Percentiles rank a stretch among this genome's conserved stretches.
These are phyloP conservation scores for Alternaria solani DNA, from an alignment of 2,329 filamentous ascomycete genomes.

Conservation along the genomic window DNA sequence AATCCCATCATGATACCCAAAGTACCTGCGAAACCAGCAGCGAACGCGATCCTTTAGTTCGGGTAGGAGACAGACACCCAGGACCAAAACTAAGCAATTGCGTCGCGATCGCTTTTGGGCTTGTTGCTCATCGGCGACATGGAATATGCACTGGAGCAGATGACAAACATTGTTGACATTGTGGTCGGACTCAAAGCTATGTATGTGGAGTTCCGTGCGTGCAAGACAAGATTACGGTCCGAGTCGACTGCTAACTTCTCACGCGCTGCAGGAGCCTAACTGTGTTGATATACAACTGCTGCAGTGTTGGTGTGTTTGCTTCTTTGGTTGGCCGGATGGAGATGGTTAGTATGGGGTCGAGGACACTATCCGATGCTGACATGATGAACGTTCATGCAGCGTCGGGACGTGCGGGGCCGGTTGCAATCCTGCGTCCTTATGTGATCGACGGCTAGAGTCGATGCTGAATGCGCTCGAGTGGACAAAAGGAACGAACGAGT, in stretches of 20 bases:
- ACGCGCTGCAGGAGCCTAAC: not conserved
- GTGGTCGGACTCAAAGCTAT: slow-evolving; percentile 7
- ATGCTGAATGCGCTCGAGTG: not conserved
- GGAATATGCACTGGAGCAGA: not conserved
- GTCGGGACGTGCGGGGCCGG: slow-evolving; percentile 15
- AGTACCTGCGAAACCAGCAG: not conserved
- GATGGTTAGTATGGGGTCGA: not conserved
- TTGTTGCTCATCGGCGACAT: slow-evolving; percentile 17
- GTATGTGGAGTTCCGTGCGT: slow-evolving; percentile 7
- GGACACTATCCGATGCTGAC: not conserved
- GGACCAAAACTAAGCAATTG: slow-evolving; percentile 23
- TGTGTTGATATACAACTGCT: slow-evolving; percentile 1
- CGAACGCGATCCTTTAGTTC: slow-evolving; percentile 13
- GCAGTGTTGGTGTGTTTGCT: not conserved
- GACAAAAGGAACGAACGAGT: slow-evolving; percentile 1
- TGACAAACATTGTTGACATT: slow-evolving; percentile 12
- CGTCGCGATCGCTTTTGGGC: slow-evolving; percentile 15
- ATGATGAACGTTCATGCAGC: slow-evolving; percentile 4
- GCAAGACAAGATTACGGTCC: not conserved
- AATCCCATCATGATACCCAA: slow-evolving; percentile 38
- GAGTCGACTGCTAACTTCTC: not conserved
- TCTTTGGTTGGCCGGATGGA: slow-evolving; percentile 8
- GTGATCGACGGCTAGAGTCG: slow-evolving; percentile 7
- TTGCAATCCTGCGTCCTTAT: slow-evolving; percentile 1
- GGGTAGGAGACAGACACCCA: slow-evolving; percentile 25